A percentile compares a stretch with the other conserved stretches of the same genome.
These are phyloP conservation scores for Prosopis cineraria DNA, from an alignment of 306 rosid genomes.

Conservation along the genomic window DNA sequence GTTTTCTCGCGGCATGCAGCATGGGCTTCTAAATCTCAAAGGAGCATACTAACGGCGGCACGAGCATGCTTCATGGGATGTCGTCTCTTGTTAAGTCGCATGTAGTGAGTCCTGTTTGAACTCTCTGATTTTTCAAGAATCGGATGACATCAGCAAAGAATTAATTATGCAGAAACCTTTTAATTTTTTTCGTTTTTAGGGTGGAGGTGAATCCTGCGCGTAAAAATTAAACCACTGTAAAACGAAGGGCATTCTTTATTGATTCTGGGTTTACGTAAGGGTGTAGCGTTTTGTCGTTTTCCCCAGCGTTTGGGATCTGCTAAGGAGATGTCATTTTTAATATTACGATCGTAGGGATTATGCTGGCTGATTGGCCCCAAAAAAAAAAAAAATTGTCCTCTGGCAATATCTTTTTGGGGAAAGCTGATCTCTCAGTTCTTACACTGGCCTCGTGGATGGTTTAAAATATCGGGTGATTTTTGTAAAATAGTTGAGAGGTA, in stretches of 20 bases:
- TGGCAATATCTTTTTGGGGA: too few relatives aligned
- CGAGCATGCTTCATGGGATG: not conserved
- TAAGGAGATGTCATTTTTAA: too few relatives aligned
- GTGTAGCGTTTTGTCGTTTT: too few relatives aligned
- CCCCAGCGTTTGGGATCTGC: too few relatives aligned
- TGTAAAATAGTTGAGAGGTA: too few relatives aligned
- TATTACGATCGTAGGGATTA: too few relatives aligned
- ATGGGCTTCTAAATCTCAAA: constrained; percentile 9
- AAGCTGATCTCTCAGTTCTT: too few relatives aligned
- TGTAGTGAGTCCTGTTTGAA: constrained; percentile 4
- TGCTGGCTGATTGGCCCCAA: too few relatives aligned
- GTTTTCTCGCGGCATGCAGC: not conserved
- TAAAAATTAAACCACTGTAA: not conserved
- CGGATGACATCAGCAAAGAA: not conserved
- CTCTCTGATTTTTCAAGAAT: constrained; percentile 14
- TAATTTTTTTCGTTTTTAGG: not conserved
- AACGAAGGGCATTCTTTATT: not conserved
- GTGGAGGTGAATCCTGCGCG: not conserved
- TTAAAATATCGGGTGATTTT: too few relatives aligned
- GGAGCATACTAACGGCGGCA: not conserved
- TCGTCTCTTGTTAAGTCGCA: constrained; percentile 31
- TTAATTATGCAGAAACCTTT: not conserved
- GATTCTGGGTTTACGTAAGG: not conserved
- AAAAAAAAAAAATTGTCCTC: too few relatives aligned
- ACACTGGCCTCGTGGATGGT: too few relatives aligned